These are phyloP conservation scores for Cinnamomum chago DNA, from an alignment of 164 flowering plant species.

Conservation along the genomic window DNA sequence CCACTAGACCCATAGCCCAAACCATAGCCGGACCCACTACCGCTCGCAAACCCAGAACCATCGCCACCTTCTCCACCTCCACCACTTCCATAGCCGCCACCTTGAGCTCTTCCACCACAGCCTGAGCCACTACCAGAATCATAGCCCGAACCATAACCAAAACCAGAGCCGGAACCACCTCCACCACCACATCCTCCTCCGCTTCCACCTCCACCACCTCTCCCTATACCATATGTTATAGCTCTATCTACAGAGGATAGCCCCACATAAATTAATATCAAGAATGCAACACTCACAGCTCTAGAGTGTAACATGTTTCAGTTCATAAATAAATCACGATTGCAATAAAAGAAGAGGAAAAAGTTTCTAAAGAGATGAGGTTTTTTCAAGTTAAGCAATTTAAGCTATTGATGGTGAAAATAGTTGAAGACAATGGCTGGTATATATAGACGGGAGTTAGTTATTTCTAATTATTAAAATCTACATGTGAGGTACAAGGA, in stretches of 20 bases:
- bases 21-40: slow-evolving; percentile 4
- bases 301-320: not conserved
- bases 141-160: slow-evolving; percentile 7
- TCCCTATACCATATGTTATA: not conserved
- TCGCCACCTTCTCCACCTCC: slow-evolving; percentile 12
- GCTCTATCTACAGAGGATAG: slow-evolving; percentile 11
- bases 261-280: not conserved
- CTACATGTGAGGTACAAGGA: too few species aligned
- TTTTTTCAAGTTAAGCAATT: not conserved
- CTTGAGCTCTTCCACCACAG: slow-evolving; percentile 11
- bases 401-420: not conserved
- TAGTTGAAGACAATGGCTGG: not conserved
- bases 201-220: not conserved
- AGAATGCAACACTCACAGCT: not conserved
- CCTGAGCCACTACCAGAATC: slow-evolving; percentile 22
- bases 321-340: not conserved
- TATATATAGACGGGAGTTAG: not conserved
- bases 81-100: slow-evolving; percentile 16
- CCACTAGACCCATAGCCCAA: not conserved
- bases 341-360: not conserved
- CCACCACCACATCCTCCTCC: slow-evolving; percentile 1
- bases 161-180: slow-evolving; percentile 11
- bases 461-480: too few species aligned
- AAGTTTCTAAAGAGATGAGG: not conserved
- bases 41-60: slow-evolving; percentile 16